These are phyloP conservation scores for Chrysoporthe austroafricana DNA, from an alignment of 2,329 filamentous ascomycete genomes.

Conservation along the genomic window DNA sequence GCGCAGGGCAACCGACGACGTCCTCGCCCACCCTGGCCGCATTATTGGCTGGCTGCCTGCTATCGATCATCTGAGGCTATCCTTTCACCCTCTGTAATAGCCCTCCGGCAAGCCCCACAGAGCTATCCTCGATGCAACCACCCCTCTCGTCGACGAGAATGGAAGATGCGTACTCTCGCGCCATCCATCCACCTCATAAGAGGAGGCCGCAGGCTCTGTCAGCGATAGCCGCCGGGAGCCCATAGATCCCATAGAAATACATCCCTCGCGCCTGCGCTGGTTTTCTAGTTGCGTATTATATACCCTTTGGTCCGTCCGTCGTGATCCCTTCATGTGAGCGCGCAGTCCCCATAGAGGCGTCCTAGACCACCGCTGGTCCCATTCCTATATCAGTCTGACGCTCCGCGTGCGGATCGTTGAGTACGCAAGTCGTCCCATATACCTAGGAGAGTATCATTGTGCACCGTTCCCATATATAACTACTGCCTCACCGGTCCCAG, in stretches of 20 bases:
- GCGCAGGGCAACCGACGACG: not conserved
- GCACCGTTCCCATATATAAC: not conserved
- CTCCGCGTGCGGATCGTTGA: not conserved
- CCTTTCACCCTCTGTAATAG: not conserved
- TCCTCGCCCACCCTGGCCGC: not conserved
- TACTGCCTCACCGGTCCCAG: not conserved
- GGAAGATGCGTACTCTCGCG: not conserved
- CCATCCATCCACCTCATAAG: conserved; percentile 1
- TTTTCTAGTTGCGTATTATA: not conserved
- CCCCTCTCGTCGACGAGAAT: conserved; percentile 14
- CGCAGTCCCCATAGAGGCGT: conserved; percentile 2
- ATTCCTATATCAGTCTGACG: conserved; percentile 9
- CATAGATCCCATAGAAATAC: conserved; percentile 16
- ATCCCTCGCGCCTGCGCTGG: not conserved
- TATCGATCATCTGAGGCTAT: conserved; percentile 4
- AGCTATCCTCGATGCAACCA: conserved; percentile 9
- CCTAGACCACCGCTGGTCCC: conserved; percentile 3
- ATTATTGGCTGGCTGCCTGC: conserved; percentile 1
- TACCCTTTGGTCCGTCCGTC: conserved; percentile 2
- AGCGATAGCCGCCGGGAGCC: conserved; percentile 15
- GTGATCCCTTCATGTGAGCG: conserved; percentile 12
- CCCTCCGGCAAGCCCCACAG: not conserved
- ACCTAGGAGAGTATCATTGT: not conserved
- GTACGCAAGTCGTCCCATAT: conserved; percentile 2
- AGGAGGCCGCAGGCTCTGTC: conserved; percentile 9